Evolutionary conservation across 495 filamentous ascomycete species (phyloP).

Genomic region (Hypoxylon intermedium): DNA sequence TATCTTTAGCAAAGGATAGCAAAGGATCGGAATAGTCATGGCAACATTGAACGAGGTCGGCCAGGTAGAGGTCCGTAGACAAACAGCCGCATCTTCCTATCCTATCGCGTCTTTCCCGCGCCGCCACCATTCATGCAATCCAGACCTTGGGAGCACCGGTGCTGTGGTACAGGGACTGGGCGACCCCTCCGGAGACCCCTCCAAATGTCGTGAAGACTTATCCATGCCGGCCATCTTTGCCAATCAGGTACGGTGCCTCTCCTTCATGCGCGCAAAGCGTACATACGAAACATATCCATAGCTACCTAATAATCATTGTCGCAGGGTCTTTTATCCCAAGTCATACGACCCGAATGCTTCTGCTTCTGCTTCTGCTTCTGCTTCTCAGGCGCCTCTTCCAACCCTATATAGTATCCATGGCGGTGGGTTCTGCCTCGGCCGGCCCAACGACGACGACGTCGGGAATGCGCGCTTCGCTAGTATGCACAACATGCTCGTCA

Average conservation of each 20-base stretch:
- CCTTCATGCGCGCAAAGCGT: not conserved
- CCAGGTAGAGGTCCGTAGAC: constrained; percentile 4
- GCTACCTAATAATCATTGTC: not conserved
- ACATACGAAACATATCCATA: not conserved
- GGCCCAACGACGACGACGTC: constrained; percentile 43
- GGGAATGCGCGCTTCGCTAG: constrained; percentile 48
- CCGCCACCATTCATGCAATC: constrained; percentile 5
- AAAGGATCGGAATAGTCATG: no score
- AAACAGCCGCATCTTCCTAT: constrained; percentile 19
- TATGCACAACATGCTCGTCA: constrained; percentile 42
- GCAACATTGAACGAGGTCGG: constrained; percentile 2
- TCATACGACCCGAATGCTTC: constrained; percentile 26
- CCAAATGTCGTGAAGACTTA: constrained; percentile 46
- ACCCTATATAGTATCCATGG: constrained; percentile 50
- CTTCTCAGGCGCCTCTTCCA: constrained; percentile 38
- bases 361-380: no score
- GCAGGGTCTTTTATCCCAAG: constrained; percentile 48
- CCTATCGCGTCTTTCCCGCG: constrained; percentile 7
- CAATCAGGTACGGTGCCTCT: constrained; percentile 42
- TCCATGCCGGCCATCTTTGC: constrained; percentile 39
- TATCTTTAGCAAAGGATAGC: not conserved
- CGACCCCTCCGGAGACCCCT: constrained; percentile 24
- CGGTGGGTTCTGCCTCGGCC: constrained; percentile 50
- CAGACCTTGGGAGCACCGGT: not conserved
- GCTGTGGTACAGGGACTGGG: constrained; percentile 32